A percentile compares a stretch with the other conserved stretches of the same genome.
Conservation (phyloP, 1,284 basidiomycete genomes). For the Trichosporon sp. region DNA sequence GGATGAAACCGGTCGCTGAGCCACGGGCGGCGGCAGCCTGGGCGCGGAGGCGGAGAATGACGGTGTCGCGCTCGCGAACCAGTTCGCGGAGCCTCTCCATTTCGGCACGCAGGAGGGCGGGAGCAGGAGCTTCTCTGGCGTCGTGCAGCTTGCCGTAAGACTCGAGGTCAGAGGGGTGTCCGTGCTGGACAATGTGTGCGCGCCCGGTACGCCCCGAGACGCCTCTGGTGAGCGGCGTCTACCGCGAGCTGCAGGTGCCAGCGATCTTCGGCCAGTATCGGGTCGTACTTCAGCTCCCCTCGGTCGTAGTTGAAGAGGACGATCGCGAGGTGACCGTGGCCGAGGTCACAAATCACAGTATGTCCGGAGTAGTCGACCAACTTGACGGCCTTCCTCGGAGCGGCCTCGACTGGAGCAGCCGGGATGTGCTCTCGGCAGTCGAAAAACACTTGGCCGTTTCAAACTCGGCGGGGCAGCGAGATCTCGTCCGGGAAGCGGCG, state of each 20-base stretch:
- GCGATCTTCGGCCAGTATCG: background rate
- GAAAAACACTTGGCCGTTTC: too few species aligned
- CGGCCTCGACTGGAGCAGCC: too few species aligned
- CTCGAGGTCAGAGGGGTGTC: background rate
- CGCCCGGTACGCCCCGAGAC: background rate
- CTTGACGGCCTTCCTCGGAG: too few species aligned
- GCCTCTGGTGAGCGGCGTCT: background rate
- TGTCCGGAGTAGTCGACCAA: background rate
- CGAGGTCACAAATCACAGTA: background rate
- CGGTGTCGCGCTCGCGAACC: background rate
- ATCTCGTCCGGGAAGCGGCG: too few species aligned
- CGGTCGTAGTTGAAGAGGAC: background rate
- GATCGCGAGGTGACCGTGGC: background rate
- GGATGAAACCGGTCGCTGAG: background rate
- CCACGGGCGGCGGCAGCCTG: too few species aligned
- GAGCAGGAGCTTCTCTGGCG: background rate
- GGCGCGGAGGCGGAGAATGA: background rate
- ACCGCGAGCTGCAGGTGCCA: background rate
- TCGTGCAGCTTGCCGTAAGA: background rate
- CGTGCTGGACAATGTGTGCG: background rate
- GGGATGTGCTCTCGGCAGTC: too few species aligned
- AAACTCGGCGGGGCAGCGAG: too few species aligned
- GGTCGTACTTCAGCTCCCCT: background rate
- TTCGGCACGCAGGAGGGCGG: background rate
- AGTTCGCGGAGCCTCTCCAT: background rate